These are phyloP conservation scores for Elymus sibiricus DNA, from an alignment of 176 grass and related monocot genomes.

Conservation along the genomic window DNA sequence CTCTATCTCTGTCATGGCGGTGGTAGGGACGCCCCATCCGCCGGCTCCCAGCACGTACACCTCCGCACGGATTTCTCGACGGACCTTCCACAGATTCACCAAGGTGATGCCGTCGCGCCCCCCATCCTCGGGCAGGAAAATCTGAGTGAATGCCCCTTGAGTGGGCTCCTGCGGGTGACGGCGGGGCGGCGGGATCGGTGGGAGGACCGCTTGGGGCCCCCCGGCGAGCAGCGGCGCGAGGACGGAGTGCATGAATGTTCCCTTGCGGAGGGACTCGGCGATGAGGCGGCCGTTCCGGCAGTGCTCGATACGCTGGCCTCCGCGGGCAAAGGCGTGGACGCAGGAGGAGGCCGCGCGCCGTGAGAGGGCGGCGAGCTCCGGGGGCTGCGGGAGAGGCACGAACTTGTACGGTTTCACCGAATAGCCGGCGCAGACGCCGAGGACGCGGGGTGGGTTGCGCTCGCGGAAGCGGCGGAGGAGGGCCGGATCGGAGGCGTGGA, in stretches of 20 bases:
- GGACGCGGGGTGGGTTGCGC: not conserved
- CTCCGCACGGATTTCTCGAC: not conserved
- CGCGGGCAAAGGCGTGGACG: not conserved
- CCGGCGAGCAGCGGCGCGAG: not conserved
- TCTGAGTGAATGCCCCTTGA: not conserved
- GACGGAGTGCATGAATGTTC: too few relatives aligned
- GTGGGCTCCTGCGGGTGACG: not conserved
- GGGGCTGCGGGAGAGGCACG: not conserved
- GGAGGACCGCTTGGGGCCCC: not conserved
- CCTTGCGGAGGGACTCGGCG: not conserved
- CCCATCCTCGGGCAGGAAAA: not conserved
- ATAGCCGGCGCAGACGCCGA: not conserved
- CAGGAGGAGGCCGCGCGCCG: not conserved
- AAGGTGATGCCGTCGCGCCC: not conserved
- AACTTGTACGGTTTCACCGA: not conserved
- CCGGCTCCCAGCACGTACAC: not conserved
- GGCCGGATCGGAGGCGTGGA: not conserved
- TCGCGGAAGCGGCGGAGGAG: not conserved
- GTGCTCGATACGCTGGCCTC: not conserved
- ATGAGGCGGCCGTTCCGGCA: not conserved
- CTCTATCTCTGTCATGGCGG: not conserved
- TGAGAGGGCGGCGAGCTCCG: not conserved
- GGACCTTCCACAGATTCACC: not conserved
- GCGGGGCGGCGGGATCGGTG: not conserved
- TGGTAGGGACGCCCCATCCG: not conserved